phyloP scores from a whole-genome alignment of 106 monocot species.

The Alisma plantagoaquatica region DNA sequence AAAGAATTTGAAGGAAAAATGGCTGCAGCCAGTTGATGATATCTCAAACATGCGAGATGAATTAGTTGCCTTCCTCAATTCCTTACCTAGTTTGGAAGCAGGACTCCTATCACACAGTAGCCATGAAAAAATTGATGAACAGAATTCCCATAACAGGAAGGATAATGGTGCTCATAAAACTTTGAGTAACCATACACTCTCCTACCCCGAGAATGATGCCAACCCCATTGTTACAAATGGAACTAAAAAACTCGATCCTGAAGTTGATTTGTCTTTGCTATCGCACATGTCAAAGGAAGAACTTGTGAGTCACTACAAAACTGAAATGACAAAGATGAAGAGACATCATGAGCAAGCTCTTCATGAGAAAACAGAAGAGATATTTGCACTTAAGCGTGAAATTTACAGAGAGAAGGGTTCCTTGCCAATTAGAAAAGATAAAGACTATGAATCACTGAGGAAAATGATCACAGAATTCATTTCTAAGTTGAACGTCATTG shows the following conservation, averaged over 20 bases:
- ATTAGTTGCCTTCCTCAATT: slow-evolving; percentile 38
- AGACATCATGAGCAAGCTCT: slow-evolving; percentile 71
- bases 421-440: slow-evolving; percentile 48
- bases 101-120: slow-evolving; percentile 20
- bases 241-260: slow-evolving; percentile 13
- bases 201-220: slow-evolving; percentile 19
- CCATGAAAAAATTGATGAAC: slow-evolving; percentile 45
- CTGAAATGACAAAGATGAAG: slow-evolving; percentile 70
- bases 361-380: slow-evolving; percentile 86
- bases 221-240: slow-evolving; percentile 15
- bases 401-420: slow-evolving; percentile 60
- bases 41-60: slow-evolving; percentile 39
- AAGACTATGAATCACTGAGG: slow-evolving; percentile 58
- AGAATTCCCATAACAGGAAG: slow-evolving; percentile 31
- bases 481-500: slow-evolving; percentile 50
- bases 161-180: slow-evolving; percentile 27
- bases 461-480: slow-evolving; percentile 49
- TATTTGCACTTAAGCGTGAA: slow-evolving; percentile 68
- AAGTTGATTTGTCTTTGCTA: slow-evolving; percentile 29
- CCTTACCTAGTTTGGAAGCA: slow-evolving; percentile 32
- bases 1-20: slow-evolving; percentile 26
- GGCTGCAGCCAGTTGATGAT: slow-evolving; percentile 29
- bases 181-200: slow-evolving; percentile 12
- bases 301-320: slow-evolving; percentile 40
- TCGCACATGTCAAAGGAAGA: slow-evolving; percentile 61